Evolutionary conservation across 1,284 basidiomycete species (phyloP).

Genomic region (Irpex sp.): DNA sequence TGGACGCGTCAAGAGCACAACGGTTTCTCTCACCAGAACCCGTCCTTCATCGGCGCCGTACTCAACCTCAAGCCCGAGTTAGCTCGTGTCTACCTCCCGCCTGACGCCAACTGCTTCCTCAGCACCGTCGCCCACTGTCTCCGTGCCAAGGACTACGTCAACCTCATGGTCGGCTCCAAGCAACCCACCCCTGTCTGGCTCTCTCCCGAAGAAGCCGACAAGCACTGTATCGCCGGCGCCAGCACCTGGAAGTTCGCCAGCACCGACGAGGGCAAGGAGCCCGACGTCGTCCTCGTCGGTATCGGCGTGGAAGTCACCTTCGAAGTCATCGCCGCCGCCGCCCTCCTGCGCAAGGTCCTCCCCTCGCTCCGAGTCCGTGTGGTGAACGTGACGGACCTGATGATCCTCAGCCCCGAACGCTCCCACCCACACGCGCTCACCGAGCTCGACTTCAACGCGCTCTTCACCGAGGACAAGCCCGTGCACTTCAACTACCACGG

Average conservation of each 20-base stretch:
- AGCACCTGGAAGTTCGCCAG: conserved; percentile 77
- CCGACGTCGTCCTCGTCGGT: conserved; percentile 69
- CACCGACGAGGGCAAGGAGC: conserved; percentile 54
- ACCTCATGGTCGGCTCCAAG: conserved; percentile 84
- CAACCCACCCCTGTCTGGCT: conserved; percentile 71
- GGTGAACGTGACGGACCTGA: conserved; percentile 78
- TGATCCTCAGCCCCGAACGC: conserved; percentile 66
- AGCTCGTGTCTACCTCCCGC: conserved; percentile 82
- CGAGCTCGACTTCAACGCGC: conserved; percentile 54
- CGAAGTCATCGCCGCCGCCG: conserved; percentile 74
- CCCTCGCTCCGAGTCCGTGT: conserved; percentile 71
- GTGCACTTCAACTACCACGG: conserved; percentile 86
- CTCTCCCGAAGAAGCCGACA: conserved; percentile 57
- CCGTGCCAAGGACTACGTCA: conserved; percentile 78
- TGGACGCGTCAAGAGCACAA: conserved; percentile 82
- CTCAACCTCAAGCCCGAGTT: conserved; percentile 70
- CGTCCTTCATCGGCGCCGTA: conserved; percentile 79
- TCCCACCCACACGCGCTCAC: conserved; percentile 75
- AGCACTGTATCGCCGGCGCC: conserved; percentile 71
- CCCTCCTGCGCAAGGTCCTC: conserved; percentile 57
- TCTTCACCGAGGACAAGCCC: conserved; percentile 68
- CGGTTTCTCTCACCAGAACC: conserved; percentile 83
- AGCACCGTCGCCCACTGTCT: conserved; percentile 80
- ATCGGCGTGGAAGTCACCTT: conserved; percentile 75
- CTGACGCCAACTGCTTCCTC: conserved; percentile 84